Base-by-base conservation (phyloP, 2,329 filamentous ascomycete species). In the Alternaria rosae region DNA sequence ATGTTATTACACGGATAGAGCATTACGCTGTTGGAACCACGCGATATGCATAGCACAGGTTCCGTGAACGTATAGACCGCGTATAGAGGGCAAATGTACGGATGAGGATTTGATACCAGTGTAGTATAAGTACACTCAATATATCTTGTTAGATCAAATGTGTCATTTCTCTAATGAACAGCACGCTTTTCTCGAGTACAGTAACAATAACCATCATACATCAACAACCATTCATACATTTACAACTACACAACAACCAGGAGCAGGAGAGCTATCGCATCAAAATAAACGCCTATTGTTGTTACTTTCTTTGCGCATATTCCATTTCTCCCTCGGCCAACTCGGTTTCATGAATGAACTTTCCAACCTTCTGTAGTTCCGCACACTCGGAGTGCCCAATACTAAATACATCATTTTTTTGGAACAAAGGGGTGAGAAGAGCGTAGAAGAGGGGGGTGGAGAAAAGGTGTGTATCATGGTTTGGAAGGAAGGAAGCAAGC, bases 391-490 rank as follows among this genome's bases (percentile, higher is more conserved):
- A 38, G 28, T 51, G 47, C 47, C 47, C 23, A 30, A 50, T 55
- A 59, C 42, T 62, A 55, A 59, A 54, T 62, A 59, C 60, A 59
- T 38, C 50, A 17, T 38, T 55, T 50, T 38, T 55, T 50, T 52
- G 25, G 48, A 56, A 55, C 26, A 57, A 57, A 52, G 41, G 38
- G 21, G 26, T 30, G 44, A 50, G 53, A 13, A 50, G 51, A 51
- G 44, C 38, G 43, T 35, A 28, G 25, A 32, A 54, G 43, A 30
- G 41, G 26, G 32, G 26, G 17, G 5, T n/a, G 42, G n/a, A 25
- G 28, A 35, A n/a, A 50, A 38, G 20, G 47, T 51, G 47, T 51
- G 30, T 51, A 25, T 51, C 12, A 51, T 51, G 47, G n/a, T 25
- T 43, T 13, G 20, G 20, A 23, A 38, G 20, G 7, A 20, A 12